phyloP scores from a whole-genome alignment of 768 basidiomycete species.

The Scleroderma citrinum region DNA sequence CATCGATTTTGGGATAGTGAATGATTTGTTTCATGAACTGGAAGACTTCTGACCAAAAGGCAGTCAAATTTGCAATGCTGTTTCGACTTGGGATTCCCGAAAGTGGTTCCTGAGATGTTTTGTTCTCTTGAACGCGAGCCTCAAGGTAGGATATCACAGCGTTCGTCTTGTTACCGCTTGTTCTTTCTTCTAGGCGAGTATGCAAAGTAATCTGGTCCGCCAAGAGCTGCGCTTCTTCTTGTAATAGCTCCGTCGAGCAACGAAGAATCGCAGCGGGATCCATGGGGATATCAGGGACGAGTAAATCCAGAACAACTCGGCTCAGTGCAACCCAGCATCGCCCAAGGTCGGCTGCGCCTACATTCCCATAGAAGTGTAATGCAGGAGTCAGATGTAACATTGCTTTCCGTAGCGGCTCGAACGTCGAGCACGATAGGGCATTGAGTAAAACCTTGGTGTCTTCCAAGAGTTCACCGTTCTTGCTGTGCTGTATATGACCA shows the following conservation, averaged over 20 bases:
- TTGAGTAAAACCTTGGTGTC: constrained; percentile 23
- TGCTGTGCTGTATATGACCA: constrained; percentile 9
- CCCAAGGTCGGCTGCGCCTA: constrained; percentile 34
- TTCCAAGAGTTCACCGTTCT: constrained; percentile 6
- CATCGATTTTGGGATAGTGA: constrained; percentile 40
- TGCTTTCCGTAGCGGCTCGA: constrained; percentile 32
- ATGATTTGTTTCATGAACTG: constrained; percentile 67
- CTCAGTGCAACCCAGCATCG: constrained; percentile 57
- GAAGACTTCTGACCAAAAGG: constrained; percentile 70
- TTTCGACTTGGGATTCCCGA: constrained; percentile 30
- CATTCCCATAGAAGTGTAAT: constrained; percentile 13
- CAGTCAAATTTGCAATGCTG: constrained; percentile 45
- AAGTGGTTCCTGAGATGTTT: constrained; percentile 19
- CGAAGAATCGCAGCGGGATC: constrained; percentile 75
- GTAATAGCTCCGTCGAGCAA: constrained; percentile 39
- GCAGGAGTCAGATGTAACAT: constrained; percentile 26
- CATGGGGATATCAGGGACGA: constrained; percentile 77
- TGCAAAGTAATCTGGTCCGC: constrained; percentile 50
- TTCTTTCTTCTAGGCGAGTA: constrained; percentile 44
- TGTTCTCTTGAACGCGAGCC: constrained; percentile 24
- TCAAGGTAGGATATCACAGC: constrained; percentile 43
- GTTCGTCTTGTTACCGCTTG: constrained; percentile 53
- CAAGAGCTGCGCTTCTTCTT: constrained; percentile 36
- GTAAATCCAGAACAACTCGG: constrained; percentile 57
- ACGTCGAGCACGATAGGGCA: constrained; percentile 29